Conservation (phyloP, 768 basidiomycete species). For the Lactifluus piperatus region DNA sequence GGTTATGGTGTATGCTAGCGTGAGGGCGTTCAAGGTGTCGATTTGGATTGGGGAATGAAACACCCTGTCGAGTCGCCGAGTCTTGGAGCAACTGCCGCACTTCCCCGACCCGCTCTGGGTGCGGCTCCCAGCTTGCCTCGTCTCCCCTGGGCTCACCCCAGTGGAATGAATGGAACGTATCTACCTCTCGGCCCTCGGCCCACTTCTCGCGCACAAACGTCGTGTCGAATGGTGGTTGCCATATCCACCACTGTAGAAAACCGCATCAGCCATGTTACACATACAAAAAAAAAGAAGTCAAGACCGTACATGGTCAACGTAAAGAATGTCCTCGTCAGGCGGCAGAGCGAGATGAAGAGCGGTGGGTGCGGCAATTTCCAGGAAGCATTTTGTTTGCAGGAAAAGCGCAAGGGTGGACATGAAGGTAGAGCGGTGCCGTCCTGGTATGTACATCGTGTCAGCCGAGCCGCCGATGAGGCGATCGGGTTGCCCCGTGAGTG, state of each 20-base stretch:
- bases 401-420: conserved; percentile 37
- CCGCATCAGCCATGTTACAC: neutral
- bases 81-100: conserved; percentile 31
- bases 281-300: neutral
- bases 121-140: conserved; percentile 29
- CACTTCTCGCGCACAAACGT: conserved; percentile 40
- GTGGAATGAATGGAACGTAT: conserved; percentile 44
- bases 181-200: conserved; percentile 39
- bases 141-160: conserved; percentile 35
- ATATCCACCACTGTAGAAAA: conserved; percentile 38
- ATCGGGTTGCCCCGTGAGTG: conserved; percentile 27
- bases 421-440: conserved; percentile 31
- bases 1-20: no score
- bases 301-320: conserved; percentile 36
- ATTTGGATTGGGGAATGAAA: conserved; percentile 25
- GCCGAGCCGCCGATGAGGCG: conserved; percentile 40
- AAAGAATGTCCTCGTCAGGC: conserved; percentile 34
- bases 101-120: conserved; percentile 30
- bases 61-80: conserved; percentile 33
- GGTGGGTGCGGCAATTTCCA: conserved; percentile 42
- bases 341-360: conserved; percentile 36
- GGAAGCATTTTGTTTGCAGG: conserved; percentile 40
- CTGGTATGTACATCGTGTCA: conserved; percentile 43
- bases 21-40: no score
- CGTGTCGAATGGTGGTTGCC: conserved; percentile 37